Base-by-base conservation (phyloP, 805 yeast genomes). In the Suhomyces pyralidae region DNA sequence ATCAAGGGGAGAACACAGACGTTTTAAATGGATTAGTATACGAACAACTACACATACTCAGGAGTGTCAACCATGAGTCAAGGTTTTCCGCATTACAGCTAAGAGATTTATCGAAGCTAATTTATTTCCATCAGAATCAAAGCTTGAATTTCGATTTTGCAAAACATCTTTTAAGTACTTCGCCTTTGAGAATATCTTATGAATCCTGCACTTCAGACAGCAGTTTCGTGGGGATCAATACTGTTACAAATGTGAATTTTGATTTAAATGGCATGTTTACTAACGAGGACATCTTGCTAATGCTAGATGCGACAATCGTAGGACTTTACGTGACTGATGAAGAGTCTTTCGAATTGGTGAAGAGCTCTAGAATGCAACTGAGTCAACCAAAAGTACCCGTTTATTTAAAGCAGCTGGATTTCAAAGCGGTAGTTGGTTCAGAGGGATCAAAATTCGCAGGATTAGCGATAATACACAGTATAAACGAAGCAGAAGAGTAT, bases 391-490 rank as follows among this genome's bases (percentile, higher is more conserved):
- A 15, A 8, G 5, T 24, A 8, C 66, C 70, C 2, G 38, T 55
- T 3, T 66, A 62, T 51, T 36, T 69, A 34, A 55, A 65, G 44
- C 54, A 60, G 12, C 40, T 59, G 2, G 51, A 58, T 5, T 57
- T 58, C 5, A 60, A 55, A 15, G 9, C 49, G 5, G 17, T 45
- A 5, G 17, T 32, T 10, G 28, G 22, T 9, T 50, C 28, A 6
- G 26, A 42, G 17, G 42, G 42, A 38, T 36, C 30, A 9, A 24
- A 26, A 20, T 83, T 79, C 55, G 57, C 76, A 17, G 85, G 88
- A 0, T 66, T 86, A 32, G 83, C 81, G 1, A 70, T 89, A 47
- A 74, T 90, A 0, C 97, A 90, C 61, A 86, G 93, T 1, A 67
- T 89, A 10, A 79, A 85, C 57, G 52, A 55, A 0, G 52, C 55